Percentiles rank a stretch among this genome's conserved stretches.
phyloP scores from a whole-genome alignment of 139 green algal genomes.

The Chlamydomonas applanata region DNA sequence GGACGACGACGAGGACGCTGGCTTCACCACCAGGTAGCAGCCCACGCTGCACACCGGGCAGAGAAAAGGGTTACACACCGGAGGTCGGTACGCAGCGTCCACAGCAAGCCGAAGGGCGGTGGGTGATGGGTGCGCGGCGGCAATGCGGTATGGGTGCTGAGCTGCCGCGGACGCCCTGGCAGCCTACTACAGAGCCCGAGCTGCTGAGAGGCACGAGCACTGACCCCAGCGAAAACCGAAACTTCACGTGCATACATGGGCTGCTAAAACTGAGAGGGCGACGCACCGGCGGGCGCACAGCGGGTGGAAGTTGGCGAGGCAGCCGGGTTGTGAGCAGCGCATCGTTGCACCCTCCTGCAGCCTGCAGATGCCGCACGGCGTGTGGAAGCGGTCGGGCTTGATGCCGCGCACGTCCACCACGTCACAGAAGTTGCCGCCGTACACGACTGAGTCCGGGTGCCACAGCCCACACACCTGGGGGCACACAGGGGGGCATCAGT shows the following conservation, averaged over 20 bases:
- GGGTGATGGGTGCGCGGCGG: neutral
- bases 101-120: neutral
- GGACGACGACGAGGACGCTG: neutral
- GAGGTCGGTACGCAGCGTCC: neutral
- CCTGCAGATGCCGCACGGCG: slow-evolving; percentile 37
- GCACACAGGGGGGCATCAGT: neutral
- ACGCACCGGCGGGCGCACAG: slow-evolving; percentile 73
- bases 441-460: slow-evolving; percentile 48
- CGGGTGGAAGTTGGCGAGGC: slow-evolving; percentile 69
- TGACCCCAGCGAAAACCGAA: no score
- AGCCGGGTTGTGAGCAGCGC: slow-evolving; percentile 48
- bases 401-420: slow-evolving; percentile 46
- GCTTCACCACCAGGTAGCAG: slow-evolving; percentile 53
- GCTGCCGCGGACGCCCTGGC: no score
- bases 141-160: no score
- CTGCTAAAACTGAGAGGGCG: no score
- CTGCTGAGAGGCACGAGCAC: no score
- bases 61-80: no score
- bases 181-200: no score
- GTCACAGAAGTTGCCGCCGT: slow-evolving; percentile 24
- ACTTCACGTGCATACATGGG: no score
- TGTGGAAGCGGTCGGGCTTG: slow-evolving; percentile 30
- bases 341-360: slow-evolving; percentile 45
- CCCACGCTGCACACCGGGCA: slow-evolving; percentile 10
- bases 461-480: slow-evolving; percentile 66